Evolutionary conservation across 1,284 basidiomycete genomes (phyloP), one percentile per base, ranked within the genome.

Genomic region (Marasmius sp.): DNA sequence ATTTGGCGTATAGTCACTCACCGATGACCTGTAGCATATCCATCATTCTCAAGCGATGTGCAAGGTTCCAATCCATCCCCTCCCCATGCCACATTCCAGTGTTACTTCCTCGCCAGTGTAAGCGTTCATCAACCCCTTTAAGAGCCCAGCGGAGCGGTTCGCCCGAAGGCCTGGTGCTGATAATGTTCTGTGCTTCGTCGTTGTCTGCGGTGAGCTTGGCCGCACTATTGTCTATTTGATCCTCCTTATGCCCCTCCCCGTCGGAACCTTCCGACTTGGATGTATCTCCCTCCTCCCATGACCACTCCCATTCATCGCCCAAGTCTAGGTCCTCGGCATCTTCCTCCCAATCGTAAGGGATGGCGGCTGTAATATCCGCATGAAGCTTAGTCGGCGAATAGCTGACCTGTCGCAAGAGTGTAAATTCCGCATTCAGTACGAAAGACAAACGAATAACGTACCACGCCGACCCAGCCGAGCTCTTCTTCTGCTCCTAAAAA

Each of bases 31-130:
- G 75, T 65, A 61, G 74, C 55, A 49, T 69, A 41, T 60, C 77
- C 73, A 65, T 70, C 57, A 67, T 69, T 55, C 65, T 72, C 50
- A 52, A 68, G 63, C 61, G 72, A 63, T 85, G 83, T 1, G 71
- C 73, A 34, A 77, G 62, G 61, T 69, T 69, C 83, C 82, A 85
- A 12, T 70, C 69, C 12, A 71, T 65, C 0, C 61, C 64, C 1
- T 72, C 66, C 6, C 70, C 70, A 54, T 79, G 78, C 58, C 73
- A 75, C 49, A 89, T 87, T 1, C 88, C 89, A 0, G 89, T 90
- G 56, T 83, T 87, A 55, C 80, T 83, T 4, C 89, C 89, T 20
- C 89, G 77, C 89, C 89, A 91, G 18, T 82, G 71, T 34, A 91
- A 67, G 34, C 83, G 70, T 43, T 85, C 80, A 61, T 88, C 81